A percentile compares a stretch with the other conserved stretches of the same genome.
Evolutionary conservation across 371 early-diverging fungal species (phyloP).

Genomic region (Mortierella sp.): DNA sequence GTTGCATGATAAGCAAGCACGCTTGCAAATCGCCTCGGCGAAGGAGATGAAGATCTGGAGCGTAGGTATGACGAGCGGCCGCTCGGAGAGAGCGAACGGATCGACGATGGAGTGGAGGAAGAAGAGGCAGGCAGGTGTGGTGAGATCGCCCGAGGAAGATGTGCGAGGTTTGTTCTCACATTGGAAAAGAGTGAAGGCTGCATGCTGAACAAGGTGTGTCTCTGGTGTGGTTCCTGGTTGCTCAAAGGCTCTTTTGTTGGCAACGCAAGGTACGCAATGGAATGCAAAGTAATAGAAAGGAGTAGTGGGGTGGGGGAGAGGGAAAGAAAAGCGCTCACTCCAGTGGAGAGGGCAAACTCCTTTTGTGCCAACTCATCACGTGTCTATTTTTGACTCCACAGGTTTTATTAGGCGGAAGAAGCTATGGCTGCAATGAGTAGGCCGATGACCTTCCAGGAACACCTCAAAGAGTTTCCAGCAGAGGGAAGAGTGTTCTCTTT

Average conservation of each 20-base stretch:
- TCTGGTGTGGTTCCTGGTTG: not conserved
- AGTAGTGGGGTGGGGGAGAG: no score
- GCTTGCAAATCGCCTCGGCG: constrained; percentile 41
- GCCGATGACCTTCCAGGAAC: not conserved
- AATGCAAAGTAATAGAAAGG: no score
- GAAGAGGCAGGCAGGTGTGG: constrained; percentile 36
- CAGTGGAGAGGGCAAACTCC: not conserved
- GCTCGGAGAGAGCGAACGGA: constrained; percentile 38
- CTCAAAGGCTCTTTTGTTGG: no score
- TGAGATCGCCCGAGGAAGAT: constrained; percentile 35
- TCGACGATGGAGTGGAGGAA: constrained; percentile 24
- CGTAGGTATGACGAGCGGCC: constrained; percentile 27
- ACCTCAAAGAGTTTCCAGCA: not conserved
- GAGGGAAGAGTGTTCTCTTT: not conserved
- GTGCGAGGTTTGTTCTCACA: constrained; percentile 31
- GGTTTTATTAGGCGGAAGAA: not conserved
- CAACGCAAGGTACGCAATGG: no score
- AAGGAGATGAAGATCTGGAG: constrained; percentile 39
- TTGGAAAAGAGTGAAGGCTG: constrained; percentile 29
- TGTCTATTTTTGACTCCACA: not conserved
- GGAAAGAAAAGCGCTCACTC: no score
- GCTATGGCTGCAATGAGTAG: constrained; percentile 4
- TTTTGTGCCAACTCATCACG: not conserved
- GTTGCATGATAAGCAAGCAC: constrained; percentile 43
- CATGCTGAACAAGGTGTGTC: constrained; percentile 5